Evolutionary conservation across 192 early-diverging fungal species (phyloP), one percentile per base, ranked within the genome.

Genomic region (Linnemannia schmuckeri): DNA sequence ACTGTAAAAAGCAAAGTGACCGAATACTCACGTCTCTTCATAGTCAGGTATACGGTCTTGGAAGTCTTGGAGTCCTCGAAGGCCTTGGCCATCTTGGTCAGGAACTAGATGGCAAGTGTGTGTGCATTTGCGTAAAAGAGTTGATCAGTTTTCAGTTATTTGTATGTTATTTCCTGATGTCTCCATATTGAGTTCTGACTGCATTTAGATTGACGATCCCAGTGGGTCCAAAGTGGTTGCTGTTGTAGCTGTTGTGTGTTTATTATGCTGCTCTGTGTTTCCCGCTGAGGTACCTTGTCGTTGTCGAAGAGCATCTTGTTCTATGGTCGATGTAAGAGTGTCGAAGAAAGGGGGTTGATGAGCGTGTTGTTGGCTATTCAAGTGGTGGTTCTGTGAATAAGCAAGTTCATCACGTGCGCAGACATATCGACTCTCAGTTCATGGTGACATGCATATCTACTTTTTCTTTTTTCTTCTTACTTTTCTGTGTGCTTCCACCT

Each of bases 81-180:
- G 79, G 84, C 78, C 63, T 86, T 86, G 44, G 84, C 84, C 79
- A 81, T 80, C 55, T 63, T 76, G 42, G 84, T 86, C 63, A 86
- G 70, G 79, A 86, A 86, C 84, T 86, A 77, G n/a, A 33, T 27
- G 35, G n/a, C 2, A 2, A 38, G 37, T 27, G 38, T 41, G 24
- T 41, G 38, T 75, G 24, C 35, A 35, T 20, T 52, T 15, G 37
- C 13, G 73, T n/a, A 54, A 3, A 69, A 9, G 40, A 33, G 46
- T 20, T 18, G 76, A 76, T 76, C 55, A 76, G 74, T 38, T 1
- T 75, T 57, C 18, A 10, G 17, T 24, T 30, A 38, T 20, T 42
- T 9, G 4, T 71, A 12, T 24, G 27, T 22, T 37, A 37, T 37
- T 52, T 52, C 17, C 49, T 52, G 49, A 46, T 44, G 27, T 41